Evolutionary conservation across 345 rosid genomes (phyloP).

Genomic region (Salix caprea): DNA sequence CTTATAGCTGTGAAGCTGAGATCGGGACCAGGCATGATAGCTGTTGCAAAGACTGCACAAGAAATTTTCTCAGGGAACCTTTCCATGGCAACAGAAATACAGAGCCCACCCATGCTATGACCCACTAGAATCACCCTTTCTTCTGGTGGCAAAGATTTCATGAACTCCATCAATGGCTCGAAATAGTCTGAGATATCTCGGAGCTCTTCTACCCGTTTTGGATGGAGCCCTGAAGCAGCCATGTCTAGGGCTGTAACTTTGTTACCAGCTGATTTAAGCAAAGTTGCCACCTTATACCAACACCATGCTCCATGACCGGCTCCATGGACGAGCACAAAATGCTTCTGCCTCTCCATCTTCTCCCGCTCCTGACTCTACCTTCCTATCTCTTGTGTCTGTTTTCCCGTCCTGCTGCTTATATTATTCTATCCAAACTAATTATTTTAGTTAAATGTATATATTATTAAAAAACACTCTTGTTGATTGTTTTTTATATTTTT

Average conservation of each 20-base stretch:
- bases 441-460: too few species aligned
- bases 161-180: conserved; percentile 33
- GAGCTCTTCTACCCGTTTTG: conserved; percentile 19
- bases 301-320: conserved; percentile 36
- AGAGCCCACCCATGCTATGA: conserved; percentile 34
- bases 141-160: conserved; percentile 22
- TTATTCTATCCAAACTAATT: neutral
- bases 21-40: conserved; percentile 34
- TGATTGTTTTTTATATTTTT: too few species aligned
- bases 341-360: conserved; percentile 4
- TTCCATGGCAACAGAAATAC: conserved; percentile 39
- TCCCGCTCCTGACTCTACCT: too few species aligned
- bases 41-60: conserved; percentile 28
- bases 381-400: neutral
- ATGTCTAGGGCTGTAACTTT: conserved; percentile 30
- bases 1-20: conserved; percentile 12
- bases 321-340: conserved; percentile 27
- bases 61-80: conserved; percentile 37
- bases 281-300: conserved; percentile 34
- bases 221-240: conserved; percentile 30
- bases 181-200: conserved; percentile 23
- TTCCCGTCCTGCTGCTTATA: neutral
- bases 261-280: conserved; percentile 22
- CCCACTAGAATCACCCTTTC: conserved; percentile 44
- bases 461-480: too few species aligned